Evolutionary conservation across 352 stramenopile species (phyloP), one percentile per base, ranked within the genome.

Genomic region (Phytophthora crassamura): DNA sequence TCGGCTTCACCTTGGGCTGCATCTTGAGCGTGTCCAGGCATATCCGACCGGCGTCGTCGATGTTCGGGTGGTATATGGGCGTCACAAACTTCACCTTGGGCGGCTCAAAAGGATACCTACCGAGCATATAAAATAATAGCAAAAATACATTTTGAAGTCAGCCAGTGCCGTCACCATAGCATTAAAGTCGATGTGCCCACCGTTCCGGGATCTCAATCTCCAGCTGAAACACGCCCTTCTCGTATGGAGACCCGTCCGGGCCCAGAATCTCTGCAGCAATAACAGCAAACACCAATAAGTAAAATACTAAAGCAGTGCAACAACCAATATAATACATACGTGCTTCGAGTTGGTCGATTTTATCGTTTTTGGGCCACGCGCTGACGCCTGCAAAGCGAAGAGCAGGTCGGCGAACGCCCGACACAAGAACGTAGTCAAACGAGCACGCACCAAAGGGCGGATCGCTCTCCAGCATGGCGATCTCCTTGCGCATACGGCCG

Each of bases 11-110:
- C 77, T 94, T 93, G 15, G 90, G 90, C 56, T 93, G 88, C 88
- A 94, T 96, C 74, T 97, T 97, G 50, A 97, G 84, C 11, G 88
- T 96, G 65, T 97, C 90, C 5, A 97, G 80, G 54, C 89, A 97
- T 45, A 97, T 97, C 28, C 91, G 82, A 5, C 91, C 91, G 3
- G 72, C 84, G 50, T 94, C 87, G 41, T 95, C 86, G 47, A 95
- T 95, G 60, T 95, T 95, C 12, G 86, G 86, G 40, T 95, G 86
- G 67, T 88, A 95, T 60, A 95, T 95, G 5, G 82, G 86, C 52
- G 86, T 95, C 15, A 77, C 43, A 42, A 95, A 95, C 43, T 74
- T 67, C 20, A 95, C 84, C 61, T 93, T 92, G 3, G 86, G 86
- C 7, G 86, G 86, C 60, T 95, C 84, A 62, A 95, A 95, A 36